Evolutionary conservation across 106 monocot species (phyloP).

Genomic region (Narthecium ossifragum): DNA sequence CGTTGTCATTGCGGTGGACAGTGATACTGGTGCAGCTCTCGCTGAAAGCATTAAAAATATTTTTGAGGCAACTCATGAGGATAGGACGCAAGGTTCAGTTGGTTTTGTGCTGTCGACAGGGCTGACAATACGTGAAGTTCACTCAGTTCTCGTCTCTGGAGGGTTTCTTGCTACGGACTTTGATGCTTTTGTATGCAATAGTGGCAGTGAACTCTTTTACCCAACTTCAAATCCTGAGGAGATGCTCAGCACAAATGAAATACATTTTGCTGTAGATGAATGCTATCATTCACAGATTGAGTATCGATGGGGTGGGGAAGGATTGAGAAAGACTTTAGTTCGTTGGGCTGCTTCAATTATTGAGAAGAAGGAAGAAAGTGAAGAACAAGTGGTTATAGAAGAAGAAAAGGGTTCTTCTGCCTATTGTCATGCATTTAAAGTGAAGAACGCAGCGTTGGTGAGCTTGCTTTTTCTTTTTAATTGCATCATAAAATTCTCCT

Average conservation of each 20-base stretch:
- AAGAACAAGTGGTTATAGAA: constrained; percentile 58
- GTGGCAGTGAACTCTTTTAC: constrained; percentile 90
- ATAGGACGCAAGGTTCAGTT: constrained; percentile 34
- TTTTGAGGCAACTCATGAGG: constrained; percentile 36
- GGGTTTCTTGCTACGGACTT: constrained; percentile 67
- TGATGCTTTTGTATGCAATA: constrained; percentile 95
- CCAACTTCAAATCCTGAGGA: constrained; percentile 64
- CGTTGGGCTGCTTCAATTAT: constrained; percentile 74
- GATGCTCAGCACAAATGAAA: constrained; percentile 39
- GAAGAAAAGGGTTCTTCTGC: constrained; percentile 71
- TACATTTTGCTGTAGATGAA: constrained; percentile 61
- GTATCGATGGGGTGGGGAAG: constrained; percentile 95
- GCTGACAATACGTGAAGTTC: constrained; percentile 65
- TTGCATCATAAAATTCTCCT: too few species aligned
- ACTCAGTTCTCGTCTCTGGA: constrained; percentile 49
- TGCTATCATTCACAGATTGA: constrained; percentile 97
- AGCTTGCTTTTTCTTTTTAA: background rate
- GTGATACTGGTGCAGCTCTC: constrained; percentile 33
- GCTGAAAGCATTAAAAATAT: constrained; percentile 40
- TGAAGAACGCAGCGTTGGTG: constrained; percentile 66
- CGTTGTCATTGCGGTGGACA: constrained; percentile 83
- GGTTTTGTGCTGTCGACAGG: constrained; percentile 78
- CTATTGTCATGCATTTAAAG: constrained; percentile 73
- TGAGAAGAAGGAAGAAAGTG: constrained; percentile 45
- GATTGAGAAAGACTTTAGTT: constrained; percentile 80